These are phyloP conservation scores for Beta corolliflora DNA, from an alignment of 179 eudicot genomes.

Conservation along the genomic window DNA sequence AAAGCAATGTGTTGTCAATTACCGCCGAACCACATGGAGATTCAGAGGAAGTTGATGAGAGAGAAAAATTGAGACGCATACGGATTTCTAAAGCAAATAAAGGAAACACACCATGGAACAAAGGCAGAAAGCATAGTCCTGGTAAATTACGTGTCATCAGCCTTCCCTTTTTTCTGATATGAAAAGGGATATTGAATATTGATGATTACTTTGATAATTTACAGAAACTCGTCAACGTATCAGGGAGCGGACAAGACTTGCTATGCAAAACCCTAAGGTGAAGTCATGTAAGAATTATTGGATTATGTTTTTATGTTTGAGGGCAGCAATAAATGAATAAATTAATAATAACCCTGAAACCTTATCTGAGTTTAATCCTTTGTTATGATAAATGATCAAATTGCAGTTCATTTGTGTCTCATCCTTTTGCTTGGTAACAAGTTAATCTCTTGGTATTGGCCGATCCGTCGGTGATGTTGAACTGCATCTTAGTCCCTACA, in stretches of 20 bases:
- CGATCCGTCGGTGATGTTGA: background rate
- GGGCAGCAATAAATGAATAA: conserved; percentile 6
- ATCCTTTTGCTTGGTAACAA: background rate
- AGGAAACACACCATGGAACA: conserved; percentile 90
- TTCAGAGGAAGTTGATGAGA: conserved; percentile 52
- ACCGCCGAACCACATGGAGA: conserved; percentile 40
- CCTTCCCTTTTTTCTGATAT: conserved; percentile 1
- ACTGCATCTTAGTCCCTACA: background rate
- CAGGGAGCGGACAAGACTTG: conserved; percentile 81
- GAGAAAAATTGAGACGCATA: conserved; percentile 75
- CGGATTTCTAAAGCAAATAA: conserved; percentile 87
- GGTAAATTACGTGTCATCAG: conserved; percentile 43
- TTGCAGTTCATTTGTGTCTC: background rate
- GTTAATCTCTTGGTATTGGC: background rate
- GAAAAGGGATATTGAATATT: background rate
- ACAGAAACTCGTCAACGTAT: conserved; percentile 78
- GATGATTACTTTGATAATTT: conserved; percentile 21
- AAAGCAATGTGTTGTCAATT: conserved; percentile 20
- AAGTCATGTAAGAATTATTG: conserved; percentile 72
- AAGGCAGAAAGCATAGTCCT: conserved; percentile 88
- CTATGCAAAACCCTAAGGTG: conserved; percentile 98
- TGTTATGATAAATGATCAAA: background rate
- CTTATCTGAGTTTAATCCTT: conserved; percentile 2
- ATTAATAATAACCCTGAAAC: background rate
- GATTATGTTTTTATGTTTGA: conserved; percentile 8